phyloP scores from a whole-genome alignment of 176 grass and related monocot species.

The Phragmites australis region DNA sequence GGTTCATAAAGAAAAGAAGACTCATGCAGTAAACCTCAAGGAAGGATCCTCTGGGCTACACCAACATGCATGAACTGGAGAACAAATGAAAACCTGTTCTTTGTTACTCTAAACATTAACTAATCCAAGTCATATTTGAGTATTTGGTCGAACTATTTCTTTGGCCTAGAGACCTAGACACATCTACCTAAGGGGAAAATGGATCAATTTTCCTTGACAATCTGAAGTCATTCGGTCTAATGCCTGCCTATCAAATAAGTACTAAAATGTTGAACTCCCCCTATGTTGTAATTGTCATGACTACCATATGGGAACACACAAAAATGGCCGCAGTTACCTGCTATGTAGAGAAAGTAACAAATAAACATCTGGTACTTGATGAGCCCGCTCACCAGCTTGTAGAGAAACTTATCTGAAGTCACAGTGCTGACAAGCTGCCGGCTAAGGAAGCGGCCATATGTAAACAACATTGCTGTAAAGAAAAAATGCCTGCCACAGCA shows the following conservation, averaged over 20 bases:
- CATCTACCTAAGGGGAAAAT: neutral
- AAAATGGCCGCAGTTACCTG: conserved; percentile 47
- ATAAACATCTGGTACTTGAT: conserved; percentile 98
- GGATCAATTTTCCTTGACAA: neutral
- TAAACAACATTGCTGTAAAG: conserved; percentile 84
- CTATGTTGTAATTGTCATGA: neutral
- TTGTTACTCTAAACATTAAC: neutral
- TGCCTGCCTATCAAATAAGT: neutral
- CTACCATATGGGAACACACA: neutral
- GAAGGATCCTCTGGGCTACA: neutral
- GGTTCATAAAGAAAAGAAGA: neutral
- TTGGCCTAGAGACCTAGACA: neutral
- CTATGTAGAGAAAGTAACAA: conserved; percentile 96
- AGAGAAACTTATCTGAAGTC: conserved; percentile 80
- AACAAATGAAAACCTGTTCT: neutral
- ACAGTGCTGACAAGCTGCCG: conserved; percentile 86
- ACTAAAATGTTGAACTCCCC: neutral
- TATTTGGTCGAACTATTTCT: neutral
- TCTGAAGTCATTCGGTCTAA: neutral
- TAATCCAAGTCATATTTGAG: too few species aligned
- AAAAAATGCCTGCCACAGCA: conserved; percentile 76
- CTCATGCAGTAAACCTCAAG: neutral
- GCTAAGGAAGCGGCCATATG: conserved; percentile 86
- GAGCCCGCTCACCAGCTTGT: conserved; percentile 66
- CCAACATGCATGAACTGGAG: neutral